Base-by-base conservation (phyloP, 106 monocot genomes). In the Xerophyta viscosa region DNA sequence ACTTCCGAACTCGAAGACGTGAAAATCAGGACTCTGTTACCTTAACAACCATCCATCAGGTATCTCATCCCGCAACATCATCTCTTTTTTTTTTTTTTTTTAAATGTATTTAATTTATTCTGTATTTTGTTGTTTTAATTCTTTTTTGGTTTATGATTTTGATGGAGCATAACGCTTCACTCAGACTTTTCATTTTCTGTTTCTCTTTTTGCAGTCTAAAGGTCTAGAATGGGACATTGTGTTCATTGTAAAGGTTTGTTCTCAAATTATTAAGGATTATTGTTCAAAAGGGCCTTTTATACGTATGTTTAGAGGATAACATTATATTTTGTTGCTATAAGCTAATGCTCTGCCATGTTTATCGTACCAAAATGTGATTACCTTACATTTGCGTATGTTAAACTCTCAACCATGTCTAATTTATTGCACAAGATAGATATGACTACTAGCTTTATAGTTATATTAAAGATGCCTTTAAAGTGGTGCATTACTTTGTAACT, bases 1-100 rank as follows among this genome's bases (percentile, higher is more conserved):
- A 88, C 61, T 88, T 81, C 46, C 68, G 75, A 29, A 66, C 66
- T 52, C 59, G 80, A 31, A 72, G 65, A 62, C 54, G 50, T 49
- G 88, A 88, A 47, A 94, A 88, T 65, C 31, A 73, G 31, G 77
- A 94, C 41, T 94, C 93, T 20, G 62, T 94, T 46, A 81, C 83
- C 14, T 57, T 94, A 54, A 94, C 93, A 17, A 94, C 93, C 6
- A 94, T 94, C 64, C 93, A 94, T 65, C 88, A 94, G 93, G 93
- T 93, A 36, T 36, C 45, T 28, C 9, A 65, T 29, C 33, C 63
- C 28, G 55, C 12, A 10, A 41, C 29, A 2, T n/a, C 26, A 9
- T 18, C 41, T 10, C 27, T 21, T 24, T 17, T 45, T 25, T 30
- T 24, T 21, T 50, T 56, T 66, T 24, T 12, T 22, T 41, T 9